These are phyloP conservation scores for Leersia perrieri DNA, from an alignment of 176 grass and related monocot genomes.

Conservation along the genomic window DNA sequence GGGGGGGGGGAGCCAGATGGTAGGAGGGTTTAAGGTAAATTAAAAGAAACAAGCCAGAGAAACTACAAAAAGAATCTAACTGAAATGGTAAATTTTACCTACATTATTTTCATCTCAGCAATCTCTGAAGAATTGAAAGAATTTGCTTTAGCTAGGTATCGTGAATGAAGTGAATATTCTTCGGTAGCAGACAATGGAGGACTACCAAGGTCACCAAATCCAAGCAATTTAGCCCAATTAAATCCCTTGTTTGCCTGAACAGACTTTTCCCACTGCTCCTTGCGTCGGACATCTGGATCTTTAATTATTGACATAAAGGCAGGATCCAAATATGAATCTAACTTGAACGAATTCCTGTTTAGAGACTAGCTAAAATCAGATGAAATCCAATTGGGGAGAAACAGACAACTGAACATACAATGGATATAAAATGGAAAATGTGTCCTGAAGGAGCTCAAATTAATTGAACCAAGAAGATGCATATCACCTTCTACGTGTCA, in stretches of 20 bases:
- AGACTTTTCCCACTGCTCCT: conserved; percentile 80
- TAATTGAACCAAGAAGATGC: neutral
- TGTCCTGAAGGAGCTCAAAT: neutral
- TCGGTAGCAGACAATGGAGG: conserved; percentile 89
- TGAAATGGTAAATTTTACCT: conserved; percentile 16
- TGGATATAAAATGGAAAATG: neutral
- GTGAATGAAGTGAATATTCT: conserved; percentile 95
- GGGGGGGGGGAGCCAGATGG: neutral
- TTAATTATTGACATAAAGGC: conserved; percentile 98
- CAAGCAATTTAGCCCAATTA: conserved; percentile 84
- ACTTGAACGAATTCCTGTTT: conserved; percentile 62
- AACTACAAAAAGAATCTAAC: neutral
- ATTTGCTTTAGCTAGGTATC: conserved; percentile 94
- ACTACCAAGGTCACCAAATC: conserved; percentile 82
- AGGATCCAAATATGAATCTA: conserved; percentile 92
- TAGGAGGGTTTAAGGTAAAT: neutral
- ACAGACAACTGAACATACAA: neutral
- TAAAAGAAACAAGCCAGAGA: neutral
- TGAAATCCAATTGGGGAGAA: neutral
- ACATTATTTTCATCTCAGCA: conserved; percentile 99
- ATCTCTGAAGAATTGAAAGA: conserved; percentile 96
- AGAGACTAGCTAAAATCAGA: neutral
- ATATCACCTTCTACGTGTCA: conserved; percentile 63
- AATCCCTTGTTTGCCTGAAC: conserved; percentile 81
- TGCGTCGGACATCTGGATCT: conserved; percentile 76